Conservation (phyloP, 1,139 yeast genomes). For the Pneumocystis wakefieldiae region DNA sequence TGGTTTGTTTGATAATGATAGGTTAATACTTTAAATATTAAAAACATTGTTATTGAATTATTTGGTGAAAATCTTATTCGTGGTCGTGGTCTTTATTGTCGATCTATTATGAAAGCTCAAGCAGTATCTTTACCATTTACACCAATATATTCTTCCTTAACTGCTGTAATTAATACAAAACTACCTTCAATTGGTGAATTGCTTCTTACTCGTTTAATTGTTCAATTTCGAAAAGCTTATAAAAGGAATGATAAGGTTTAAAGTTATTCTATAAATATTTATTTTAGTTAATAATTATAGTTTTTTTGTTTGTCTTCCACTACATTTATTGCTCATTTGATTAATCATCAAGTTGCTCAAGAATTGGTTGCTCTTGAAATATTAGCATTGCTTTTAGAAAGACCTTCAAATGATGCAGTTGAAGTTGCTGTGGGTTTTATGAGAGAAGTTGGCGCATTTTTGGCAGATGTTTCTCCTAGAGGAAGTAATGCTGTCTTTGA, state of each 20-base stretch:
- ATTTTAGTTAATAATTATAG: background rate
- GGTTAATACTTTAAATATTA: slow-evolving; percentile 35
- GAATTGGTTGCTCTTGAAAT: slow-evolving; percentile 53
- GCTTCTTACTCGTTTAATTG: slow-evolving; percentile 37
- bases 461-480: slow-evolving; percentile 30
- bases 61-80: slow-evolving; percentile 42
- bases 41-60: slow-evolving; percentile 33
- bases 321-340: slow-evolving; percentile 45
- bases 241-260: slow-evolving; percentile 31
- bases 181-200: slow-evolving; percentile 57
- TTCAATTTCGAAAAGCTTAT: slow-evolving; percentile 46
- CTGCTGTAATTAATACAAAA: slow-evolving; percentile 48
- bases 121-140: slow-evolving; percentile 30
- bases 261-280: background rate
- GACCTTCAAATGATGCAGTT: slow-evolving; percentile 40
- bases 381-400: slow-evolving; percentile 40
- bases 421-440: slow-evolving; percentile 35
- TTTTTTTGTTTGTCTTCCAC: slow-evolving; percentile 31
- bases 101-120: slow-evolving; percentile 45
- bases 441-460: slow-evolving; percentile 31
- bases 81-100: slow-evolving; percentile 46
- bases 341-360: slow-evolving; percentile 49
- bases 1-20: background rate
- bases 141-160: slow-evolving; percentile 42
- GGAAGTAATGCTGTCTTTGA: slow-evolving; percentile 44